A percentile compares a stretch with the other conserved stretches of the same genome.
phyloP scores from a whole-genome alignment of 345 rosid genomes.

The Lepidium africanum region DNA sequence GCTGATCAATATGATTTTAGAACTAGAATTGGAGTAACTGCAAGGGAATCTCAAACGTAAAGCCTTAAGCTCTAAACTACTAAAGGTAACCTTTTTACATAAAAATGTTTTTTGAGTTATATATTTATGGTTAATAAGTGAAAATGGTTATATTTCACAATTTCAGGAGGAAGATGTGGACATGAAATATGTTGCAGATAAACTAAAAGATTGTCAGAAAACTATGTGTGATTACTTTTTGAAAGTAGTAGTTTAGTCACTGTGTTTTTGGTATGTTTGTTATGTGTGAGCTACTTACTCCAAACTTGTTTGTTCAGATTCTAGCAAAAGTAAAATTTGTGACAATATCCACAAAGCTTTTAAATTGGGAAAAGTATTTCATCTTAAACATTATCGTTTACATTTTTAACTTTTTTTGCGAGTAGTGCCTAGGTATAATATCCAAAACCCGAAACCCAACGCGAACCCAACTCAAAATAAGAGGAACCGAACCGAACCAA shows the following conservation, averaged over 20 bases:
- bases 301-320: neutral
- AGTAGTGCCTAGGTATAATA: too few species aligned
- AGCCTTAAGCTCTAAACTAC: slow-evolving; percentile 15
- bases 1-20: slow-evolving; percentile 55
- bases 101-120: neutral
- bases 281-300: neutral
- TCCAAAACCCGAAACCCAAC: too few species aligned
- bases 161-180: slow-evolving; percentile 10
- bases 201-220: slow-evolving; percentile 17
- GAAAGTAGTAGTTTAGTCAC: slow-evolving; percentile 6
- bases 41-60: slow-evolving; percentile 40
- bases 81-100: neutral
- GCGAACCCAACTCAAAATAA: too few species aligned
- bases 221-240: slow-evolving; percentile 6
- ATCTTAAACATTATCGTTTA: neutral
- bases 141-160: neutral
- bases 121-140: neutral
- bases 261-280: slow-evolving; percentile 1
- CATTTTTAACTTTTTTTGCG: slow-evolving; percentile 11
- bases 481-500: too few species aligned
- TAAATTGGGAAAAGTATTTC: neutral
- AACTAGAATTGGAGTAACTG: slow-evolving; percentile 29
- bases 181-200: slow-evolving; percentile 12
- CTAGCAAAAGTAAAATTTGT: neutral
- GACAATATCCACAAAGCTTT: neutral